Conservation (phyloP, 1,139 yeast species). For the Pichia sp. region DNA sequence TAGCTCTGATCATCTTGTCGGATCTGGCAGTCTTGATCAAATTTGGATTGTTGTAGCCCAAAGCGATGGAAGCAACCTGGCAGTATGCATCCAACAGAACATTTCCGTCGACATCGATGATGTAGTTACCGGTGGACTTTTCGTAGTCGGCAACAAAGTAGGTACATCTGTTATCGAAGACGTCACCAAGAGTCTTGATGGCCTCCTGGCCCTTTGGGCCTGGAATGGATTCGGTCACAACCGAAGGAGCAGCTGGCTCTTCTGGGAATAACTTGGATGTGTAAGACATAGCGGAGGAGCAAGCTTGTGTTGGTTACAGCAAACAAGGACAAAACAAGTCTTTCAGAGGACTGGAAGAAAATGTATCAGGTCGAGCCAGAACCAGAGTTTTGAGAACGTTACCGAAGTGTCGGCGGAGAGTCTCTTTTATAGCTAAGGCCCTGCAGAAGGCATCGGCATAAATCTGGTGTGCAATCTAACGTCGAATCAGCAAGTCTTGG, state of each 20-base stretch:
- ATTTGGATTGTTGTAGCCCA: conserved; percentile 77
- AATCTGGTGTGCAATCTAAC: neutral
- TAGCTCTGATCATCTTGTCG: conserved; percentile 60
- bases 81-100: conserved; percentile 64
- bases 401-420: neutral
- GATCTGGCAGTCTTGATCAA: conserved; percentile 58
- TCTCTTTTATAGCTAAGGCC: neutral
- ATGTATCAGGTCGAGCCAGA: neutral
- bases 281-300: conserved; percentile 28
- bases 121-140: conserved; percentile 66
- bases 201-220: conserved; percentile 54
- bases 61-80: conserved; percentile 73
- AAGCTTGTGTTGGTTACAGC: neutral
- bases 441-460: neutral
- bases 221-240: conserved; percentile 51
- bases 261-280: conserved; percentile 41
- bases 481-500: too few species aligned
- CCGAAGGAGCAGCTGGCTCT: conserved; percentile 60
- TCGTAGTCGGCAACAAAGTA: conserved; percentile 67
- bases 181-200: conserved; percentile 46
- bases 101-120: conserved; percentile 71
- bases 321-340: neutral
- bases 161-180: conserved; percentile 62
- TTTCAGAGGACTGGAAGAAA: neutral
- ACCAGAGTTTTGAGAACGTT: neutral